Evolutionary conservation across 1,284 basidiomycete species (phyloP).

Genomic region (Sporisorium scitamineum): DNA sequence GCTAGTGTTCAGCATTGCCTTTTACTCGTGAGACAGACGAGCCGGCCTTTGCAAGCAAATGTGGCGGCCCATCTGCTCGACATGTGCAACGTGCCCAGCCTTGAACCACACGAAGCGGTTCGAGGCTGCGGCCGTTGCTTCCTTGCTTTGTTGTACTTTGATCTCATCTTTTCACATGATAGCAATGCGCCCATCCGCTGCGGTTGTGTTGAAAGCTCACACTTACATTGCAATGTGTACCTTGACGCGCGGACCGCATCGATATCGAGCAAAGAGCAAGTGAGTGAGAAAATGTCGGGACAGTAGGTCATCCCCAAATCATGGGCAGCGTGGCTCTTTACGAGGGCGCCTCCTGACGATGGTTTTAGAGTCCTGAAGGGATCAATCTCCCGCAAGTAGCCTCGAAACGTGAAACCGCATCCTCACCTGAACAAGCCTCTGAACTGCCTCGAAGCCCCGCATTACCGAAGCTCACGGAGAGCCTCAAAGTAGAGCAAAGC

Average conservation of each 20-base stretch:
- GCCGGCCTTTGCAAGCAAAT: not conserved
- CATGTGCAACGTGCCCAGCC: constrained; percentile 22
- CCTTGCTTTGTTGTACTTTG: not conserved
- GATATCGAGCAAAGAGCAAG: not conserved
- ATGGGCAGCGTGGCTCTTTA: constrained; percentile 48
- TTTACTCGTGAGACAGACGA: constrained; percentile 31
- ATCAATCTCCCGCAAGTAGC: constrained; percentile 43
- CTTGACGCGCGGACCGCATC: not conserved
- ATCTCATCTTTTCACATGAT: constrained; percentile 8
- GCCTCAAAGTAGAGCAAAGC: constrained; percentile 44
- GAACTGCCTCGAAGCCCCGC: constrained; percentile 24
- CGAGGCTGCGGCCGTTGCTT: constrained; percentile 22
- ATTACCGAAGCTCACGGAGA: constrained; percentile 53
- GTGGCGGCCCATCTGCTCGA: constrained; percentile 16
- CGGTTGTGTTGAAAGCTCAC: constrained; percentile 10
- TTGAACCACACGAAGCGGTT: not conserved
- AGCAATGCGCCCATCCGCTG: not conserved
- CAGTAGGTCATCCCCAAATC: constrained; percentile 58
- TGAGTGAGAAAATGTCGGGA: constrained; percentile 31
- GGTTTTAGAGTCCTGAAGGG: constrained; percentile 53
- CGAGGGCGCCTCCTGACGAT: constrained; percentile 56
- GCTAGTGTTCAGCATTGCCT: constrained; percentile 48
- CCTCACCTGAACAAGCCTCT: constrained; percentile 38
- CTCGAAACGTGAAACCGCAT: constrained; percentile 30
- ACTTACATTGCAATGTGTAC: constrained; percentile 15